These are phyloP conservation scores for Aspergillus transmontanensis DNA, from an alignment of 2,329 filamentous ascomycete genomes.

Conservation along the genomic window DNA sequence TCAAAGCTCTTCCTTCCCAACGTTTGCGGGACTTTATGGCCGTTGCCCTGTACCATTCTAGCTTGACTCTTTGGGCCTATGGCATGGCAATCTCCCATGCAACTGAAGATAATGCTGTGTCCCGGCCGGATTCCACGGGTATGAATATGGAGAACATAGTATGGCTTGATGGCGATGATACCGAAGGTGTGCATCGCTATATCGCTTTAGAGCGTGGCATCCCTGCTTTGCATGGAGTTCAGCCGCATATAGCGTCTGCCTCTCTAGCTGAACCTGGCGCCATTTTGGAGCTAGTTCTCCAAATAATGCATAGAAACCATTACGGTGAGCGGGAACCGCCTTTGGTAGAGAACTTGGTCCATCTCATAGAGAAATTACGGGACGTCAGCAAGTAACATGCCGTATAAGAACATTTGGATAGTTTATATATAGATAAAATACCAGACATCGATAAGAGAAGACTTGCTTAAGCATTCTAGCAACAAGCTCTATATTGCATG, in stretches of 20 bases:
- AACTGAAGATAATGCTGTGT: neutral
- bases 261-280: neutral
- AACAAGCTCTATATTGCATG: too few species aligned
- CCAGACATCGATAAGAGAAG: too few species aligned
- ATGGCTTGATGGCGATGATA: conserved; percentile 6
- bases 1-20: neutral
- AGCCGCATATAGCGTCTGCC: neutral
- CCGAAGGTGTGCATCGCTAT: conserved; percentile 11
- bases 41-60: neutral
- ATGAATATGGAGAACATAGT: conserved; percentile 1
- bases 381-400: neutral
- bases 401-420: too few species aligned
- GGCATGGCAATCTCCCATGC: neutral
- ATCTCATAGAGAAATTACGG: neutral
- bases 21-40: conserved; percentile 12
- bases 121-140: neutral
- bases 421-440: too few species aligned
- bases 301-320: conserved; percentile 33
- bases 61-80: neutral
- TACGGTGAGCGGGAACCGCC: neutral
- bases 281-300: conserved; percentile 11
- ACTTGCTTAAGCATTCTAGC: too few species aligned
- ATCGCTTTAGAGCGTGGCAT: conserved; percentile 14
- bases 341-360: neutral
- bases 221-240: neutral